Percentiles rank a stretch among this genome's conserved stretches.
Conservation (phyloP, 2,329 filamentous ascomycete genomes). For the Diplodia scrobiculata region DNA sequence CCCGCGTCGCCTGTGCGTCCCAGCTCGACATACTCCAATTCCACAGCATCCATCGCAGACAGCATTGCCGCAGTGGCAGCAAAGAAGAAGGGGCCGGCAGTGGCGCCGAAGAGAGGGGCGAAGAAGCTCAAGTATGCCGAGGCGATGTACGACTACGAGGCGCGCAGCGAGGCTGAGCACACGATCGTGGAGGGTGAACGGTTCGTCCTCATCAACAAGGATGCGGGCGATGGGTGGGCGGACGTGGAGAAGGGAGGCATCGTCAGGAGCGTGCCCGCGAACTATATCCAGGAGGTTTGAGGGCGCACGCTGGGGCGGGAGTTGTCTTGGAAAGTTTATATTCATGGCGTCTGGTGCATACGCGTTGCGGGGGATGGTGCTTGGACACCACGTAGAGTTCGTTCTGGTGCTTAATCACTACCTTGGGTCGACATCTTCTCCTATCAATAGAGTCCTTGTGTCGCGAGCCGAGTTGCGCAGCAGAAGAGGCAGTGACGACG, state of each 20-base stretch:
- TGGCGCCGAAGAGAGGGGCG: slow-evolving; percentile 84
- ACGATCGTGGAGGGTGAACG: slow-evolving; percentile 88
- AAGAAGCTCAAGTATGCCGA: slow-evolving; percentile 95
- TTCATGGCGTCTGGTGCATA: slow-evolving; percentile 16
- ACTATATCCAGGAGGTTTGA: slow-evolving; percentile 76
- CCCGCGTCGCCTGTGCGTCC: slow-evolving; percentile 44
- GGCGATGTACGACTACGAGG: slow-evolving; percentile 87
- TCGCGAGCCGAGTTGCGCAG: not conserved
- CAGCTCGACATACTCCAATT: slow-evolving; percentile 69
- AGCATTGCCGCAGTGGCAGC: slow-evolving; percentile 48
- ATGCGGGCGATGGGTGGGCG: slow-evolving; percentile 91
- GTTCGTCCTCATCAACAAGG: slow-evolving; percentile 85
- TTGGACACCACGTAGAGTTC: not conserved
- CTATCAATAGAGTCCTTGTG: not conserved
- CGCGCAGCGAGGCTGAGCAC: slow-evolving; percentile 82
- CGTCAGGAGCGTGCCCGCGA: slow-evolving; percentile 87
- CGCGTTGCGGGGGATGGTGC: slow-evolving; percentile 5
- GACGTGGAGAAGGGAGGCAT: slow-evolving; percentile 91
- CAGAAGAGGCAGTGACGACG: not conserved
- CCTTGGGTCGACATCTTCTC: not conserved
- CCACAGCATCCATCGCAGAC: slow-evolving; percentile 70
- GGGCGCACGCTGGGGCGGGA: not conserved
- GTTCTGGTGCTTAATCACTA: not conserved
- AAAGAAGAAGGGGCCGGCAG: slow-evolving; percentile 89
- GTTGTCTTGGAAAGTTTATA: slow-evolving; percentile 16